Evolutionary conservation across 1,284 basidiomycete species (phyloP).

Genomic region (Microbotryum saponariae): DNA sequence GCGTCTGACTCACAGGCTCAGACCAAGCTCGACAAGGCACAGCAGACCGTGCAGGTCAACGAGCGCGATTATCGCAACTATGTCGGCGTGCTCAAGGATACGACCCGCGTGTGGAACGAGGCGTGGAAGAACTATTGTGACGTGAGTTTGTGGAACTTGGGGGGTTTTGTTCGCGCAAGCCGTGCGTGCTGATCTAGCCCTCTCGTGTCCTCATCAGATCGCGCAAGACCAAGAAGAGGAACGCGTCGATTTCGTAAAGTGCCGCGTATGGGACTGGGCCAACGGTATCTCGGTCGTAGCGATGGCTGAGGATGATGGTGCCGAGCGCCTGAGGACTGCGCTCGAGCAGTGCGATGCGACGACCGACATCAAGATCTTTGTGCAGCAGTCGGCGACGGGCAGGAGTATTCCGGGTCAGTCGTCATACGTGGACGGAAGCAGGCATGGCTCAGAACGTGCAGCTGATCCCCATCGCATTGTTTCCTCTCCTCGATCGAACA

Average conservation of each 20-base stretch:
- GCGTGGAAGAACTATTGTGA: constrained; percentile 93
- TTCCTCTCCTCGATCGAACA: constrained; percentile 7
- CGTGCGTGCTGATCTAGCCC: no score
- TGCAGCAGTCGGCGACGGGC: constrained; percentile 64
- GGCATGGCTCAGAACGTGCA: neutral
- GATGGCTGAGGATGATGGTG: constrained; percentile 91
- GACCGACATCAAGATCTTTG: constrained; percentile 34
- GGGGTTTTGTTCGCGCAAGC: no score
- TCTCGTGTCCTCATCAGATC: constrained; percentile 42
- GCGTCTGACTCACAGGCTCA: constrained; percentile 8
- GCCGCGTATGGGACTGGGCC: constrained; percentile 91
- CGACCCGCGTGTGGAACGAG: constrained; percentile 72
- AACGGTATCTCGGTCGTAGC: constrained; percentile 94
- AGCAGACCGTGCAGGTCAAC: constrained; percentile 79
- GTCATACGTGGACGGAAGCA: neutral
- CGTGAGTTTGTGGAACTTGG: constrained; percentile 26
- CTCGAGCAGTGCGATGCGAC: constrained; percentile 36
- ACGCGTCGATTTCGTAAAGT: constrained; percentile 84
- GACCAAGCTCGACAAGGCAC: constrained; percentile 76
- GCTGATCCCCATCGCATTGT: neutral
- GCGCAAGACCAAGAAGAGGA: constrained; percentile 96
- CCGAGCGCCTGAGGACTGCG: constrained; percentile 72
- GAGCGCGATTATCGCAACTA: constrained; percentile 88
- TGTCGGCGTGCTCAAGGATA: constrained; percentile 70
- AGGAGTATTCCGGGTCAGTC: constrained; percentile 57